Conservation (phyloP, 768 basidiomycete genomes). For the Collybia sp. region DNA sequence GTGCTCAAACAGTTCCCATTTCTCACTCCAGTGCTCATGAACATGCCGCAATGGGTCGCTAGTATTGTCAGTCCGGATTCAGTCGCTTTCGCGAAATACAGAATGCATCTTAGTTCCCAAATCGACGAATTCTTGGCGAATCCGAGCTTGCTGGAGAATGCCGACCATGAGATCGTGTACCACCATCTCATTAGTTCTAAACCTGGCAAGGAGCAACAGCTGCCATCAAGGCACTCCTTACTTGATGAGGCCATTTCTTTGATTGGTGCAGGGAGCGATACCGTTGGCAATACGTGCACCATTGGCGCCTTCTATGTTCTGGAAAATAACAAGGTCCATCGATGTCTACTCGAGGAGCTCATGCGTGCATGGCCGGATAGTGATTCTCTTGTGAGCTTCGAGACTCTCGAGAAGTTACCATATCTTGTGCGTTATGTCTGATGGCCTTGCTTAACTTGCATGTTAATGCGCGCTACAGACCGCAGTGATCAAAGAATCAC, state of each 20-base stretch:
- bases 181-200: constrained; percentile 30
- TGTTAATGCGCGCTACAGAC: too few relatives aligned
- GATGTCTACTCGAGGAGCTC: constrained; percentile 25
- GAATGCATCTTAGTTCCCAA: constrained; percentile 26
- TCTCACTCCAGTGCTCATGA: constrained; percentile 22
- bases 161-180: constrained; percentile 32
- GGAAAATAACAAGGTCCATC: constrained; percentile 19
- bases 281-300: constrained; percentile 33
- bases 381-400: constrained; percentile 21
- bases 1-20: constrained; percentile 31
- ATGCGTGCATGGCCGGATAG: too few relatives aligned
- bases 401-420: constrained; percentile 37
- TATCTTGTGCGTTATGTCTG: constrained; percentile 43
- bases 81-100: constrained; percentile 27
- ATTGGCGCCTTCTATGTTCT: constrained; percentile 31
- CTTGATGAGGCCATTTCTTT: constrained; percentile 30
- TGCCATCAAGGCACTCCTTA: constrained; percentile 25
- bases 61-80: constrained; percentile 27
- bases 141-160: constrained; percentile 21
- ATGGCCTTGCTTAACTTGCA: too few relatives aligned
- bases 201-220: constrained; percentile 23
- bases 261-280: constrained; percentile 39
- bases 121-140: constrained; percentile 28
- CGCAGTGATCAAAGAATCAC: constrained; percentile 42
- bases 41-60: constrained; percentile 27